Evolutionary conservation across 1,284 basidiomycete genomes (phyloP), one percentile per base, ranked within the genome.

Genomic region (Sporisorium reilianum): DNA sequence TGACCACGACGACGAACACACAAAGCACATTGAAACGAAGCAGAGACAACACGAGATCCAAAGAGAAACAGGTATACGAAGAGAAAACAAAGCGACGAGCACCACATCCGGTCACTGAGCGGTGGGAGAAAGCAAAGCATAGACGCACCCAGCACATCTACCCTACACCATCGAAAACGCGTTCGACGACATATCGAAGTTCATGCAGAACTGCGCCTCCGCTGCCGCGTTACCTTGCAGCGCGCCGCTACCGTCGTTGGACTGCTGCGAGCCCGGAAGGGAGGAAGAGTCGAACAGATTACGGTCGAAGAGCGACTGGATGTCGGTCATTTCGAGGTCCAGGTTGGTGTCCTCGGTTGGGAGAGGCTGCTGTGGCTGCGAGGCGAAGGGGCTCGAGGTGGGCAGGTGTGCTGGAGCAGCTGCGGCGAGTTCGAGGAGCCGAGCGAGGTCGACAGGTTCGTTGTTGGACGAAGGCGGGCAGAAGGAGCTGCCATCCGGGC

Each of bases 121-220:
- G 22, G 2, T 10, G 16, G 38, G 36, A 44, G 22, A n/a, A 22
- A 44, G 10, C 16, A 28, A 8, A 16, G 28, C n/a, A 48, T 5
- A n/a, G 6, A 25, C 46, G 12, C 26, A 26, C 10, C 28, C 25
- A 28, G 26, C 16, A 16, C 14, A 5, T 16, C 8, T 14, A 45
- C 23, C 11, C 45, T 46, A 45, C 5, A 20, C 30, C 1, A 42
- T n/a, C 26, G 16, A 26, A n/a, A 64, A 69, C 36, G 53, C 42
- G 18, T 69, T 32, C 0, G 67, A 28, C 9, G 38, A 41, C 10
- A 60, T 23, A 12, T 73, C 70, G 22, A 73, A 65, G 64, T 73
- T 64, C 30, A 73, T 41, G 2, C 20, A 42, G 42, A 68, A 50
- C 40, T 61, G n/a, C 25, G 22, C 42, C 28, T n/a, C 12, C 23